Evolutionary conservation across 2,329 filamentous ascomycete species (phyloP).

Genomic region (Microdochium bolleyi): DNA sequence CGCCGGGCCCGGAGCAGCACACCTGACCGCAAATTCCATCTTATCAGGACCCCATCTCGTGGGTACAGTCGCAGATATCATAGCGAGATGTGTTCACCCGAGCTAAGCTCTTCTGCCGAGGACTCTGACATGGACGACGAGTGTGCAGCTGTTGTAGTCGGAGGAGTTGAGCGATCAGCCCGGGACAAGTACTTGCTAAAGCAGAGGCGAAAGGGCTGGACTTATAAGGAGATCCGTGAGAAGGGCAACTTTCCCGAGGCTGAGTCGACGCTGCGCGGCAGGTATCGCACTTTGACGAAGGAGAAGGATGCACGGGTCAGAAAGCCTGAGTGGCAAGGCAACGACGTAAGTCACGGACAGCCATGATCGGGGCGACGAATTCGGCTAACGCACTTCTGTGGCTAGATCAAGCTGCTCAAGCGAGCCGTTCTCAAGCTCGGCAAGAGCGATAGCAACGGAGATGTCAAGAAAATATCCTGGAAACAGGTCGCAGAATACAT

Average conservation of each 20-base stretch:
- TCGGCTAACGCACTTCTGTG: neutral
- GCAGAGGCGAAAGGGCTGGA: slow-evolving; percentile 46
- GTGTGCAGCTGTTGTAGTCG: neutral
- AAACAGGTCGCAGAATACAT: slow-evolving; percentile 49
- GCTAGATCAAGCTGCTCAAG: slow-evolving; percentile 34
- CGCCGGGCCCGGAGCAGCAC: neutral
- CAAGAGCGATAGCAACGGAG: slow-evolving; percentile 16
- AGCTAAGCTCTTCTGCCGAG: neutral
- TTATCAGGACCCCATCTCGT: neutral
- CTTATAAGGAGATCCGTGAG: slow-evolving; percentile 56
- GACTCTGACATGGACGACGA: neutral
- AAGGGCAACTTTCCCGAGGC: slow-evolving; percentile 51
- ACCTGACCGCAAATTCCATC: neutral
- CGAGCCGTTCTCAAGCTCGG: slow-evolving; percentile 30
- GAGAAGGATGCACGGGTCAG: slow-evolving; percentile 52
- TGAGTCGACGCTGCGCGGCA: slow-evolving; percentile 65
- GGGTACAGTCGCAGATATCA: neutral
- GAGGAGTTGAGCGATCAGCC: neutral
- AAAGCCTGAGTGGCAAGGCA: slow-evolving; percentile 54
- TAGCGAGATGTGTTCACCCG: neutral
- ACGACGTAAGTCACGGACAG: slow-evolving; percentile 49
- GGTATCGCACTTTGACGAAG: slow-evolving; percentile 59
- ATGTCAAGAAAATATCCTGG: slow-evolving; percentile 41
- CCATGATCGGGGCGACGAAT: neutral
- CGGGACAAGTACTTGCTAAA: slow-evolving; percentile 41